A percentile compares a stretch with the other conserved stretches of the same genome.
phyloP scores from a whole-genome alignment of 2,329 filamentous ascomycete genomes.

The Ophiosphaerella korrae region DNA sequence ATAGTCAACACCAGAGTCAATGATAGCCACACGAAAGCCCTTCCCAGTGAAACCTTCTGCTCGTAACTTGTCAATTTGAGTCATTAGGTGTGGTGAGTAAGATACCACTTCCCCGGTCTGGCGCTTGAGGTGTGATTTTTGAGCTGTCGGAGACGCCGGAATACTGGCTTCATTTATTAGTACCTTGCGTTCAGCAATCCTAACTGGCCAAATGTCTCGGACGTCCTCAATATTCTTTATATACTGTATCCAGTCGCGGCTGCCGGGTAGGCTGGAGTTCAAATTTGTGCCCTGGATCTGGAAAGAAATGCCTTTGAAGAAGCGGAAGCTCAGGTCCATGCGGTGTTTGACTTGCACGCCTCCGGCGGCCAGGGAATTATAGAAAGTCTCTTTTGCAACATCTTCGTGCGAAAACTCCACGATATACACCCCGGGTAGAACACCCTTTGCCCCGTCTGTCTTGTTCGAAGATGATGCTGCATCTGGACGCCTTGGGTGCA shows the following conservation, averaged over 20 bases:
- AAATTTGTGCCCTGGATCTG: conserved; percentile 9
- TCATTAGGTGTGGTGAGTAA: conserved; percentile 42
- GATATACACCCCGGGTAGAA: conserved; percentile 16
- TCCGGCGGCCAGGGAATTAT: conserved; percentile 10
- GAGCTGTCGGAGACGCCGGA: background rate
- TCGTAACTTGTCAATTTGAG: conserved; percentile 47
- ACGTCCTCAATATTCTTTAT: conserved; percentile 4
- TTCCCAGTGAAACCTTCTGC: conserved; percentile 53
- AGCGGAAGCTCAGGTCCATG: conserved; percentile 21
- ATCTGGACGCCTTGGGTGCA: no score
- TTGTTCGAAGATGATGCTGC: no score
- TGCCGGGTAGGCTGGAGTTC: conserved; percentile 2
- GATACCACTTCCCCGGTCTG: conserved; percentile 6
- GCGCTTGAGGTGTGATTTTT: conserved; percentile 9
- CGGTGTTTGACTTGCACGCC: conserved; percentile 17
- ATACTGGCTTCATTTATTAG: background rate
- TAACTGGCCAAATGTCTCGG: conserved; percentile 16
- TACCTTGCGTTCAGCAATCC: conserved; percentile 8
- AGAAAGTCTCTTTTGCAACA: conserved; percentile 16
- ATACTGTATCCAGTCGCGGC: background rate
- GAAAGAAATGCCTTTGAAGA: conserved; percentile 25
- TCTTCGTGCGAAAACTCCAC: conserved; percentile 23
- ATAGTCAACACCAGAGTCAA: conserved; percentile 60
- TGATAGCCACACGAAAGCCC: conserved; percentile 52
- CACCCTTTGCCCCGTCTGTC: background rate